These are phyloP conservation scores for Saccharomyces hybrid DNA, from an alignment of 1,139 yeast genomes.

Conservation along the genomic window DNA sequence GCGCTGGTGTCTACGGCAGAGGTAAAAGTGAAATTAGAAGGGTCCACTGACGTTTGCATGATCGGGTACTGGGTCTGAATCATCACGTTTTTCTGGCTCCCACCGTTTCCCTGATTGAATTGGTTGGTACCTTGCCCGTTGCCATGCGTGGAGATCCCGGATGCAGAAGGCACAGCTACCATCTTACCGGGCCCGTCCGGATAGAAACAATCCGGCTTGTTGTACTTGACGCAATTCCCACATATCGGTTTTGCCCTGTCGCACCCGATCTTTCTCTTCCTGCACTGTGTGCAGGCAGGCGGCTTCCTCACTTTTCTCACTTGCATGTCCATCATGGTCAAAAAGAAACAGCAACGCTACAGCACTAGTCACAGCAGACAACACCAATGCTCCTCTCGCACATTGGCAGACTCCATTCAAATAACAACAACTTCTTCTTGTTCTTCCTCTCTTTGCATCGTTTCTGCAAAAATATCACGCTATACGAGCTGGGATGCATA, in stretches of 20 bases:
- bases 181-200: conserved; percentile 27
- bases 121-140: background rate
- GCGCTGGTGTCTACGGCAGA: background rate
- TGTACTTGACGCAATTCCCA: conserved; percentile 41
- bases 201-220: conserved; percentile 24
- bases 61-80: background rate
- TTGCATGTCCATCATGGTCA: conserved; percentile 15
- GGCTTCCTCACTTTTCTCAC: conserved; percentile 25
- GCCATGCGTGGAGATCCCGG: background rate
- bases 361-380: conserved; percentile 3
- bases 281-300: conserved; percentile 41
- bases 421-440: background rate
- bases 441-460: background rate
- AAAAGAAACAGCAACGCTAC: background rate
- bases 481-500: background rate
- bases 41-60: background rate
- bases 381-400: background rate
- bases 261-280: conserved; percentile 47
- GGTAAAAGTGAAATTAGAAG: background rate
- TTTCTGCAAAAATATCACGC: background rate
- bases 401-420: background rate
- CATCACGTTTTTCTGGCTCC: background rate
- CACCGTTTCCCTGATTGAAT: background rate
- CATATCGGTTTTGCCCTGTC: conserved; percentile 52
- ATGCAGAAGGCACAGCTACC: background rate